Percentiles rank a stretch among this genome's conserved stretches.
Conservation (phyloP, 352 stramenopile genomes). For the Phytopythium boreale region DNA sequence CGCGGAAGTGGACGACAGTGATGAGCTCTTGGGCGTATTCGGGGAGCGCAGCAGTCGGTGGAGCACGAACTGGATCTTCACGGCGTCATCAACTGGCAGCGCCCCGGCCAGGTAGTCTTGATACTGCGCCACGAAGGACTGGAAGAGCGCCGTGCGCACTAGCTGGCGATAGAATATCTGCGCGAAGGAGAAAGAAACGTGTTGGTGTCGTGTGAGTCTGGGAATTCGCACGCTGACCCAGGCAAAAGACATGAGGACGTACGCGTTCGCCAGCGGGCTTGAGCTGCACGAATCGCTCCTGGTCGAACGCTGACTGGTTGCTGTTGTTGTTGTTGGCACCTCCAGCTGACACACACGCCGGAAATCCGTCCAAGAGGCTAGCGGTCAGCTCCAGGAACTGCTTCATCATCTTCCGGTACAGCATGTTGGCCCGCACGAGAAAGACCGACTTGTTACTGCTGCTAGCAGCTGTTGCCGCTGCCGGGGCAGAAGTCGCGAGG, state of each 20-base stretch:
- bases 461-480: neutral
- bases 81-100: conserved; percentile 25
- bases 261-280: conserved; percentile 25
- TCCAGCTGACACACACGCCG: conserved; percentile 9
- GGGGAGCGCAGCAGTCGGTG: conserved; percentile 16
- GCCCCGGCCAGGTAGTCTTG: conserved; percentile 26
- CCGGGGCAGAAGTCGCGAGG: neutral
- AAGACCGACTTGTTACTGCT: conserved; percentile 14
- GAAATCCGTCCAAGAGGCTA: conserved; percentile 15
- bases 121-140: conserved; percentile 37
- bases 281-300: conserved; percentile 18
- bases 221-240: neutral
- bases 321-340: conserved; percentile 3
- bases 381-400: conserved; percentile 22
- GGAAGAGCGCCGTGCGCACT: conserved; percentile 29
- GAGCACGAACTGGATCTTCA: conserved; percentile 41
- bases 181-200: neutral
- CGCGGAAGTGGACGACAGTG: neutral
- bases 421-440: conserved; percentile 15
- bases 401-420: conserved; percentile 30
- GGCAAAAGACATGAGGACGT: neutral
- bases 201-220: neutral
- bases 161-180: conserved; percentile 36
- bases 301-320: conserved; percentile 18
- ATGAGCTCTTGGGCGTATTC: neutral